A percentile compares a stretch with the other conserved stretches of the same genome.
phyloP scores from a whole-genome alignment of 2,329 filamentous ascomycete species.

The Colletotrichum salicis region DNA sequence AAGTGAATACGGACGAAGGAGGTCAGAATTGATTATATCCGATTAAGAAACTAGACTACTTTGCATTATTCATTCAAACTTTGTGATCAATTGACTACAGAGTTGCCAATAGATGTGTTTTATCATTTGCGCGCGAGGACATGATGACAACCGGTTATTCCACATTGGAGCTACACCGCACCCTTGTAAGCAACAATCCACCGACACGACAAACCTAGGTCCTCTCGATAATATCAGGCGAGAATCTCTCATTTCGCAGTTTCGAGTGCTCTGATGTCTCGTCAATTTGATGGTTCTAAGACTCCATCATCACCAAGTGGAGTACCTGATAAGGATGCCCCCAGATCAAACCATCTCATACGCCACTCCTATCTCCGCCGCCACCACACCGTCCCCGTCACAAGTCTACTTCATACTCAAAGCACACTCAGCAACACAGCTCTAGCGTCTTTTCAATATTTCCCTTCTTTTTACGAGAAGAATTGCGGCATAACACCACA shows the following conservation, averaged over 20 bases:
- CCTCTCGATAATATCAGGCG: background rate
- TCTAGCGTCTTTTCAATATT: background rate
- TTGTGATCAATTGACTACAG: background rate
- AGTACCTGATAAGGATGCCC: constrained; percentile 24
- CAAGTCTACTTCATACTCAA: background rate
- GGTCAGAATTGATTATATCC: background rate
- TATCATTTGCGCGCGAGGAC: background rate
- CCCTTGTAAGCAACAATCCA: too few species aligned
- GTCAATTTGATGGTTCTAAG: background rate
- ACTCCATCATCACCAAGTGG: constrained; percentile 11
- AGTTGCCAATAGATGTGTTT: background rate
- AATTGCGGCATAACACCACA: background rate
- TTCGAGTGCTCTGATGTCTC: background rate
- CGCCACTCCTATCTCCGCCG: constrained; percentile 21
- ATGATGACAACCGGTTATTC: background rate
- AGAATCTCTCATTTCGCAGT: background rate
- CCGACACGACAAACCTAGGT: background rate
- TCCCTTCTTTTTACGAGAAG: background rate
- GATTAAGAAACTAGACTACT: background rate
- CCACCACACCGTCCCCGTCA: background rate
- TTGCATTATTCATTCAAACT: background rate
- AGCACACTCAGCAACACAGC: background rate
- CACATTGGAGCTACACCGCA: background rate
- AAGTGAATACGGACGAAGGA: background rate
- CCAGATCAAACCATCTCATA: constrained; percentile 6